A percentile compares a stretch with the other conserved stretches of the same genome.
Evolutionary conservation across 2,329 filamentous ascomycete genomes (phyloP).

Genomic region (Aureobasidium melanogenum): DNA sequence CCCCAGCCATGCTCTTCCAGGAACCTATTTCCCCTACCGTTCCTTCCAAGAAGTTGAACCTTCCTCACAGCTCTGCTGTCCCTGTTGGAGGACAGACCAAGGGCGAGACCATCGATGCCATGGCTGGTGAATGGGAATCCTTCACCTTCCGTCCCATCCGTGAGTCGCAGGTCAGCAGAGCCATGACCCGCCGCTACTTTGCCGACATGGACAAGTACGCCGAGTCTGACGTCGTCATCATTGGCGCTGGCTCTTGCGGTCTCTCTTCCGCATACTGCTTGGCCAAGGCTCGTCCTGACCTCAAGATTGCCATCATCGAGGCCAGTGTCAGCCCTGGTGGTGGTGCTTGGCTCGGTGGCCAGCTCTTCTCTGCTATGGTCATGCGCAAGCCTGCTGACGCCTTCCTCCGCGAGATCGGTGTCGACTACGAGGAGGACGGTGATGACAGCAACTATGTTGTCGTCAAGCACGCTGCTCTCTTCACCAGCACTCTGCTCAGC

Average conservation of each 20-base stretch:
- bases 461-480: conserved; percentile 87
- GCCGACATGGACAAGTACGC: conserved; percentile 79
- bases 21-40: conserved; percentile 31
- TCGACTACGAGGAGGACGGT: conserved; percentile 81
- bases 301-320: conserved; percentile 87
- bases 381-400: conserved; percentile 87
- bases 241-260: conserved; percentile 83
- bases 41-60: conserved; percentile 37
- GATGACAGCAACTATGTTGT: conserved; percentile 60
- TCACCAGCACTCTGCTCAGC: conserved; percentile 79
- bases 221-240: conserved; percentile 88
- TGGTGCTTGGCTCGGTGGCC: conserved; percentile 85
- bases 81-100: conserved; percentile 31
- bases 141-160: conserved; percentile 83
- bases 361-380: conserved; percentile 92
- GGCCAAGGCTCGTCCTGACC: conserved; percentile 72
- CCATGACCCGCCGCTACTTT: conserved; percentile 93
- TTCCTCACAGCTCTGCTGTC: conserved; percentile 27
- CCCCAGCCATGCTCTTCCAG: conserved; percentile 57
- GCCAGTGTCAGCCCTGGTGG: conserved; percentile 75
- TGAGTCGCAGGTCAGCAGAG: conserved; percentile 83
- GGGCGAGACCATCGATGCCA: conserved; percentile 52
- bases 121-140: conserved; percentile 68
- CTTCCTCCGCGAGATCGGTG: conserved; percentile 72
- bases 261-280: conserved; percentile 78